Conservation (phyloP, 768 basidiomycete species). For the Trametes elegans region DNA sequence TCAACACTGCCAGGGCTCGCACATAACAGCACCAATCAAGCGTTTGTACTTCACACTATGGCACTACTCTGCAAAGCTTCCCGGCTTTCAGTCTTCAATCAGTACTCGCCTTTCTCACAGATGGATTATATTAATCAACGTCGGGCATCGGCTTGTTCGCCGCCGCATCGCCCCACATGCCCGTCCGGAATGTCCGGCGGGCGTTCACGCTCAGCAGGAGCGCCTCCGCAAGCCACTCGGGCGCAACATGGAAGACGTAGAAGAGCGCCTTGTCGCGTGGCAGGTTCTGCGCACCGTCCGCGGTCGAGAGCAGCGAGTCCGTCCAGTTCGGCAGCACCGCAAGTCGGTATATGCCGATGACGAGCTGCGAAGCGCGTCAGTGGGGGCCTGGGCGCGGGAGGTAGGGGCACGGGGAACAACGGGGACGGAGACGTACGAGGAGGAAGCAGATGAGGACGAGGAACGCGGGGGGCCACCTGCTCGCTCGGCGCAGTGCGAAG, state of each 20-base stretch:
- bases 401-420: neutral
- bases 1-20: too few species aligned
- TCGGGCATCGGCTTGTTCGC: neutral
- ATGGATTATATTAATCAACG: too few species aligned
- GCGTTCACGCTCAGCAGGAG: constrained; percentile 15
- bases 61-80: too few species aligned
- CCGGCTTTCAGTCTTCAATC: too few species aligned
- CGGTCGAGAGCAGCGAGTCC: constrained; percentile 3
- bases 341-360: constrained; percentile 14
- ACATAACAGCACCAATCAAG: too few species aligned
- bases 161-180: neutral
- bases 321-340: neutral
- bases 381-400: neutral
- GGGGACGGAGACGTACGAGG: neutral
- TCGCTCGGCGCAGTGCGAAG: neutral
- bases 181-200: neutral
- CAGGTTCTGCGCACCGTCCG: constrained; percentile 11
- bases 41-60: too few species aligned
- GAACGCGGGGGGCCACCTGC: neutral
- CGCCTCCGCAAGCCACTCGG: constrained; percentile 13
- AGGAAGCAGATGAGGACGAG: neutral
- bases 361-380: neutral
- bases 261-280: constrained; percentile 14
- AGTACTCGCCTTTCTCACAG: too few species aligned
- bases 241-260: constrained; percentile 19